Evolutionary conservation across 179 eudicot species (phyloP).

Genomic region (Spergularia azorica): DNA sequence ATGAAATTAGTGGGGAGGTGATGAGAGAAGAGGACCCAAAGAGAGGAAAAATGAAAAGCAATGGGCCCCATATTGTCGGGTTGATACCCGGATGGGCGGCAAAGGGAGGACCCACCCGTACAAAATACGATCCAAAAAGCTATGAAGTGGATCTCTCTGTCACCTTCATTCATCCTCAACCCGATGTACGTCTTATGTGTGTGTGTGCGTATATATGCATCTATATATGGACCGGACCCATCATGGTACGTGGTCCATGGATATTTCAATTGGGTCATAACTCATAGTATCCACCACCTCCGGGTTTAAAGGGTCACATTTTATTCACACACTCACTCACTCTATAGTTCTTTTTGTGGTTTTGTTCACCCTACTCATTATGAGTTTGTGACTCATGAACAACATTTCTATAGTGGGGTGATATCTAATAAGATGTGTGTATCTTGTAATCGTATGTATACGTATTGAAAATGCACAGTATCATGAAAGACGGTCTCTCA

Average conservation of each 20-base stretch:
- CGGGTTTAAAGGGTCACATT: conserved; percentile 26
- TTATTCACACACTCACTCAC: no score
- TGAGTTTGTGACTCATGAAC: conserved; percentile 1
- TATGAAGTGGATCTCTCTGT: conserved; percentile 28
- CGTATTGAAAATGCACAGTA: no score
- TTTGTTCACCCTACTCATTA: conserved; percentile 9
- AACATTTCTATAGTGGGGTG: no score
- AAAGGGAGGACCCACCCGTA: conserved; percentile 28
- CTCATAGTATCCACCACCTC: conserved; percentile 18
- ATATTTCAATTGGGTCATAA: background rate
- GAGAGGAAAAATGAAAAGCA: conserved; percentile 4
- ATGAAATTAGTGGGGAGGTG: background rate
- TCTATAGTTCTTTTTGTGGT: no score
- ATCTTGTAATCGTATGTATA: no score
- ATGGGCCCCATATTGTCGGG: conserved; percentile 33
- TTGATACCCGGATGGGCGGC: conserved; percentile 30
- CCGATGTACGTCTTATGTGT: background rate
- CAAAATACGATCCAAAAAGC: conserved; percentile 23
- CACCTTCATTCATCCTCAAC: conserved; percentile 6
- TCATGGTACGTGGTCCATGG: no score
- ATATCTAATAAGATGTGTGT: no score
- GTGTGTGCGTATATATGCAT: no score
- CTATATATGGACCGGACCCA: no score
- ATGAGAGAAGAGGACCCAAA: conserved; percentile 16
- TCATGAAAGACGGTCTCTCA: no score